Evolutionary conservation across 345 rosid species (phyloP), one percentile per base, ranked within the genome.

Genomic region (Isatis tinctoria): DNA sequence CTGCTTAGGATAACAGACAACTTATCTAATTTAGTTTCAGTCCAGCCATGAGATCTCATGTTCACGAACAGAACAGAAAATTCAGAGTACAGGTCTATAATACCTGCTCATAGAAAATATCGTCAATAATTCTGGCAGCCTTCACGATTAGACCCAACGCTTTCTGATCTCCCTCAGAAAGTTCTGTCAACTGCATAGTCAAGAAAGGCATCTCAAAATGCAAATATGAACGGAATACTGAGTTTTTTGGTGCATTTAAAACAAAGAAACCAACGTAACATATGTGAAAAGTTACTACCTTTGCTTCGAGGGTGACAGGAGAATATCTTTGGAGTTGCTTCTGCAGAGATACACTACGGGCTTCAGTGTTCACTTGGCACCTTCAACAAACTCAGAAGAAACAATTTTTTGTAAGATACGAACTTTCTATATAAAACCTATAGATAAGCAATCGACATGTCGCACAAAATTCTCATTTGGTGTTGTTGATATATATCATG

Each of bases 91-190:
- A 57, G 3, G 58, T 66, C 61, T 41, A 70, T 37, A 58, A 26
- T 59, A 88, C 98, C 98, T 91, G 98, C 74, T 78, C 81, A 77
- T 84, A 78, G 67, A 91, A 94, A 60, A 89, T 89, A 48, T 94
- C 95, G 64, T 94, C 96, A 66, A 91, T 80, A 45, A 89, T 32
- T 81, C 76, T 81, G 63, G 96, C 97, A 79, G 98, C 96, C 86
- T 87, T 88, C 60, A 89, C 83, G 59, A 94, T 78, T 45, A 89
- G 82, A 54, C 67, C 39, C 75, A 94, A 61, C 56, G 92, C 92
- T 74, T 88, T 82, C 79, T 57, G 86, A 76, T 91, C 98, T 57
- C 71, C 83, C 64, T 83, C 82, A 4, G 91, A 45, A 72, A 94
- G 91, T 69, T 84, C 89, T 14, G 88, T 65, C 83, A 91, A 80